Evolutionary conservation across 345 rosid genomes (phyloP), one percentile per base, ranked within the genome.

Genomic region (Fremontodendron californicum): DNA sequence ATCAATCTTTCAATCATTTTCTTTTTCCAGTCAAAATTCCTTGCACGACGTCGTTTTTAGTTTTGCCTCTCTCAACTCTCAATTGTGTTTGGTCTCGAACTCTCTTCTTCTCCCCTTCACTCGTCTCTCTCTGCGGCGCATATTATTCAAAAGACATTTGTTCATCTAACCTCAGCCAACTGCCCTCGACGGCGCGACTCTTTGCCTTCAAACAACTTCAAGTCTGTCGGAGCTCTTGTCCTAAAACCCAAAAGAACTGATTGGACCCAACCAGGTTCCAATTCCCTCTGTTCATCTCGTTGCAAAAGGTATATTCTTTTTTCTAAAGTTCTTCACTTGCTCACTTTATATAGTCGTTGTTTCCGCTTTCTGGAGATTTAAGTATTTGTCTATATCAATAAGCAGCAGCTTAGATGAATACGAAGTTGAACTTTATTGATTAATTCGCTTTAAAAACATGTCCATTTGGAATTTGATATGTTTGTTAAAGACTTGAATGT

Each of bases 321-420:
- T 9, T 9, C 16, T 1, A 9, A 27, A 43, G 25, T 29, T 45
- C 8, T 45, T 69, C 39, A 10, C 55, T 16, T 45, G 21, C 9
- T 69, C 39, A 69, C 1, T 45, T 46, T 13, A 3, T 42, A 55
- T 27, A 9, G 15, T 25, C 40, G 13, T 25, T 68, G 15, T 68
- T 27, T 68, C 54, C 16, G 4, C 21, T 25, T 43, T 68, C 55
- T 68, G 21, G 12, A 43, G 21, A 46, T 69, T 67, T 25, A 45
- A 43, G 2, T 15, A 25, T 6, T 23, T 43, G 6, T 29, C 23
- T 45, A 45, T 31, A 43, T 27, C 3, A 45, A 27, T 27, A 27
- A 27, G 12, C 23, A 69, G 35, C 73, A 25, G 73, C 73, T 13
- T 68, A 45, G 37, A 31, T 43, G 33, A 68, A 69, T 69, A 69